phyloP scores from a whole-genome alignment of 768 basidiomycete species.

The Lactarius hatsudake region DNA sequence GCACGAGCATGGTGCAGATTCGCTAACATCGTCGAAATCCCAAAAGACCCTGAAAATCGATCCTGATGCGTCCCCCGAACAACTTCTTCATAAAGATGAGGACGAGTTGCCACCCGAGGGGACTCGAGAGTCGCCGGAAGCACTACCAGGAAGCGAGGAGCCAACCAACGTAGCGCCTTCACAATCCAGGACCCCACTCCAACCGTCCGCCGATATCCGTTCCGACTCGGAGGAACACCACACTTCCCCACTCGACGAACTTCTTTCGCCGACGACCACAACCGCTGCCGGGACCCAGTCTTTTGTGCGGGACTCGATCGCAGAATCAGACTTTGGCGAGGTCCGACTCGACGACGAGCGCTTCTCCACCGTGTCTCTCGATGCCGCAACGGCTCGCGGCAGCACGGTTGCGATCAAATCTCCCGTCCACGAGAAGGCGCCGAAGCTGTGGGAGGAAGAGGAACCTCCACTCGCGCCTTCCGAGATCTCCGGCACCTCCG shows the following conservation, averaged over 20 bases:
- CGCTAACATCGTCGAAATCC: not conserved
- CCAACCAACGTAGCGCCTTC: not conserved
- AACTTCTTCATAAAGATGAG: not conserved
- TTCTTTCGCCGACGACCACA: constrained; percentile 34
- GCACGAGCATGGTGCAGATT: no score
- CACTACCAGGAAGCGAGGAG: not conserved
- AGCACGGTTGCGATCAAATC: constrained; percentile 32
- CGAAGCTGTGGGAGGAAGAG: constrained; percentile 27
- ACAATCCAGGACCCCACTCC: not conserved
- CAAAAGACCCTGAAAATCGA: constrained; percentile 2
- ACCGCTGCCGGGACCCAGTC: constrained; percentile 24
- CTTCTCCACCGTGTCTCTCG: constrained; percentile 52
- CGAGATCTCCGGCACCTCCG: constrained; percentile 51
- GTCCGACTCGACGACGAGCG: constrained; percentile 62
- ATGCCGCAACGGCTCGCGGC: constrained; percentile 30
- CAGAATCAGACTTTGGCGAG: constrained; percentile 42
- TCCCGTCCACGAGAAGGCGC: constrained; percentile 30
- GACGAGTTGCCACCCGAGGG: not conserved
- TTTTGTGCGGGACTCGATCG: constrained; percentile 22
- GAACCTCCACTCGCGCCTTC: constrained; percentile 51
- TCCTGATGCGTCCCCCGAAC: not conserved
- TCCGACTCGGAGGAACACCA: constrained; percentile 1
- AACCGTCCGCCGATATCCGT: not conserved
- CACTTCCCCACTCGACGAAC: constrained; percentile 29
- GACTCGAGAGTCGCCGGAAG: not conserved